Evolutionary conservation across 2,329 filamentous ascomycete species (phyloP), one percentile per base, ranked within the genome.

Genomic region (Coniochaeta prunicola): DNA sequence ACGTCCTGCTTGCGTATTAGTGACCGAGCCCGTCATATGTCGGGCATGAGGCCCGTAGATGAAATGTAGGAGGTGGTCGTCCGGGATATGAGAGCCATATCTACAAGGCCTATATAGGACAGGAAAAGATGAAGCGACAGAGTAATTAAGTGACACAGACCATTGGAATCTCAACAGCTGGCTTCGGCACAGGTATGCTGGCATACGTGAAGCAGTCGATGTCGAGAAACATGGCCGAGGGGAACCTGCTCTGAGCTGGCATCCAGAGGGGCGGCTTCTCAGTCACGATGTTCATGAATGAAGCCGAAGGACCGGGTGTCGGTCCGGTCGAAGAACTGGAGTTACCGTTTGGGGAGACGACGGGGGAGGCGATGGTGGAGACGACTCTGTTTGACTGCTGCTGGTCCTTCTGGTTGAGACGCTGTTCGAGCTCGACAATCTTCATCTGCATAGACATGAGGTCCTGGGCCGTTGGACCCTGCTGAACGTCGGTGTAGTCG

Each of bases 181-280:
- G 71, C 50, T 70, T 70, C 1, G 74, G 74, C 19, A 78, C 67
- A n/a, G 68, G 61, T 26, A 75, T 66, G 2, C 71, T 68, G 42
- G 64, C 60, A 59, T 66, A 71, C 58, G 71, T 72, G 62, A 76
- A 79, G 15, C 71, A 65, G 45, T 72, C 67, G 7, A 69, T 69
- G 61, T 80, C 77, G 7, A 80, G 70, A 56, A 80, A 79, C 28
- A 75, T 70, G 34, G 77, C 69, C 0, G 72, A 68, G 4, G 77
- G 76, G 58, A 79, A 79, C 31, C 63, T 67, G 55, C 68, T 70
- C 17, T 50, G 42, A n/a, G 61, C 57, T 2, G 61, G 45, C 38
- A 62, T 56, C 66, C 66, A 69, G 10, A 64, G 19, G 15, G 61
- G 58, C 15, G 62, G 64, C 10, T 53, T 42, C 1, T 61, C 24